Conservation (phyloP, 176 grass and related monocot genomes). For the Leersia perrieri region DNA sequence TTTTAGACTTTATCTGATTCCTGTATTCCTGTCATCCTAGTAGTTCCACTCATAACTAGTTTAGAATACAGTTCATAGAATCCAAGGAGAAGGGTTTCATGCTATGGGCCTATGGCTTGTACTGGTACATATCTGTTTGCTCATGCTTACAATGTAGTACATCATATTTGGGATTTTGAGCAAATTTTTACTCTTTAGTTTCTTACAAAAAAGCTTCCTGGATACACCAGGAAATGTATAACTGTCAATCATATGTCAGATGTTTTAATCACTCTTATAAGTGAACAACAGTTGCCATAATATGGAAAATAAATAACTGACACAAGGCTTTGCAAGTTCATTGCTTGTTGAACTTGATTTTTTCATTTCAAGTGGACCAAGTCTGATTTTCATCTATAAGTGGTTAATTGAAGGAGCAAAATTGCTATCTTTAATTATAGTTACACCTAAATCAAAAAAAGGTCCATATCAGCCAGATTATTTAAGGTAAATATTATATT, state of each 20-base stretch:
- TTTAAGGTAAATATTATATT: not conserved
- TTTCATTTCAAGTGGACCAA: not conserved
- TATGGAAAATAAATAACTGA: constrained; percentile 6
- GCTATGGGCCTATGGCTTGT: not conserved
- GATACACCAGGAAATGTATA: not conserved
- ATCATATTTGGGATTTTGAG: not conserved
- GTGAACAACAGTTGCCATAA: not conserved
- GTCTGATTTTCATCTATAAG: not conserved
- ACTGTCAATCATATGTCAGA: not conserved
- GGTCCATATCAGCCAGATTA: not conserved
- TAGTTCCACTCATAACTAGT: not conserved
- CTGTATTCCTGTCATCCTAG: not conserved
- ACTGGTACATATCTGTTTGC: not conserved
- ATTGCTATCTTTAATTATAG: not conserved
- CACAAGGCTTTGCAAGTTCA: constrained; percentile 14
- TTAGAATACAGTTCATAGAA: not conserved
- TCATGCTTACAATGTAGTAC: not conserved
- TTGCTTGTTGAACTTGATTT: constrained; percentile 1
- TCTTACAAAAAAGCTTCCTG: not conserved
- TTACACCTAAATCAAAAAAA: not conserved
- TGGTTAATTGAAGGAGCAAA: not conserved
- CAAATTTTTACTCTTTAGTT: not conserved
- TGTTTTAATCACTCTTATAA: constrained; percentile 1
- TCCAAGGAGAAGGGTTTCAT: not conserved
- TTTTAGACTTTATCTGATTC: constrained; percentile 2